A percentile compares a stretch with the other conserved stretches of the same genome.
Conservation (phyloP, 2,329 filamentous ascomycete species). For the Tolypocladium tropicale region DNA sequence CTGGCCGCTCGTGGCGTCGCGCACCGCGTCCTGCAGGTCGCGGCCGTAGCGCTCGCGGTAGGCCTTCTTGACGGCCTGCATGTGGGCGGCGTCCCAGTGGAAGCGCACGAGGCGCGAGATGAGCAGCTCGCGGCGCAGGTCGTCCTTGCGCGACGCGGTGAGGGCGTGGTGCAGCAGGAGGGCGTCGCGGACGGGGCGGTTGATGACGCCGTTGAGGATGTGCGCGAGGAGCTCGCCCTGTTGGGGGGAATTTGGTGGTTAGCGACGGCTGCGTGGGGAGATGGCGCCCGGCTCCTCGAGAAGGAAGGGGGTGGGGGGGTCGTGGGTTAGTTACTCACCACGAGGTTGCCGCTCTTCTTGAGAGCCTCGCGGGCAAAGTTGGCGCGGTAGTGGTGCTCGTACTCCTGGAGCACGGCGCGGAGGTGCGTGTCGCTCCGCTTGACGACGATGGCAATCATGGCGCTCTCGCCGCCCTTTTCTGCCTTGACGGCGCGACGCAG, state of each 20-base stretch:
- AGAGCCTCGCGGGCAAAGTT: conserved; percentile 88
- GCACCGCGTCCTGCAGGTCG: conserved; percentile 67
- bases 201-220: conserved; percentile 93
- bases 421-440: conserved; percentile 73
- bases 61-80: conserved; percentile 68
- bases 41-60: conserved; percentile 69
- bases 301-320: no score
- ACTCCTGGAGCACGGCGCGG: conserved; percentile 65
- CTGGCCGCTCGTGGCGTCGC: conserved; percentile 64
- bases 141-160: conserved; percentile 58
- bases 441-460: conserved; percentile 80
- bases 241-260: neutral
- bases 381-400: conserved; percentile 60
- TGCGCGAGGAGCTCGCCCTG: conserved; percentile 92
- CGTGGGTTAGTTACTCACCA: no score
- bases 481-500: conserved; percentile 58
- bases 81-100: conserved; percentile 84
- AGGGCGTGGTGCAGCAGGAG: conserved; percentile 86
- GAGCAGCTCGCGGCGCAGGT: conserved; percentile 71
- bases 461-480: conserved; percentile 73
- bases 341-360: conserved; percentile 80
- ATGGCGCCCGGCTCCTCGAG: no score
- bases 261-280: neutral
- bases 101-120: conserved; percentile 79
- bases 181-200: conserved; percentile 86